Percentiles rank a stretch among this genome's conserved stretches.
phyloP scores from a whole-genome alignment of 805 yeast species.

The Yarrowia yakushimensis region DNA sequence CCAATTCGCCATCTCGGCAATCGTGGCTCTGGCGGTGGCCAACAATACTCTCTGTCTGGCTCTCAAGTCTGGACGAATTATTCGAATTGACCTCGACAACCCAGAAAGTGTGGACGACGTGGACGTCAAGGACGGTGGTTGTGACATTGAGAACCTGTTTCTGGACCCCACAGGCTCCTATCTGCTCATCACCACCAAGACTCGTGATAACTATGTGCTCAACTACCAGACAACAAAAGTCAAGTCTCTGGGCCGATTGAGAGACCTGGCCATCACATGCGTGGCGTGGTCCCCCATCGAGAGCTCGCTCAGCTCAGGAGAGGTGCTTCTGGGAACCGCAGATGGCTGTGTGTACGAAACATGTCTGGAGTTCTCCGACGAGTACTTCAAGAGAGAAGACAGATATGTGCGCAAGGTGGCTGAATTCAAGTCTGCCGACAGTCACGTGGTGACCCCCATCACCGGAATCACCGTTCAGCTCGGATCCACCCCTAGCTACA shows the following conservation, averaged over 20 bases:
- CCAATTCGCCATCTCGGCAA: conserved; percentile 46
- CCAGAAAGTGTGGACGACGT: conserved; percentile 56
- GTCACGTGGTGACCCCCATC: conserved; percentile 30
- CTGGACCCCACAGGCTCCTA: conserved; percentile 53
- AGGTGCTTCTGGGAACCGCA: conserved; percentile 48
- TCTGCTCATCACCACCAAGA: conserved; percentile 48
- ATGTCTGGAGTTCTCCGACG: conserved; percentile 45
- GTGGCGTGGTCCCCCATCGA: conserved; percentile 45
- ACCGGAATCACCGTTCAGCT: conserved; percentile 30
- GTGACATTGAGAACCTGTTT: conserved; percentile 36
- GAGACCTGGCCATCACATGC: conserved; percentile 44
- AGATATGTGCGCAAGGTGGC: conserved; percentile 44
- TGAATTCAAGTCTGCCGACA: conserved; percentile 34
- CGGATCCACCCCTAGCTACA: conserved; percentile 5
- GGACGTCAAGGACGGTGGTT: conserved; percentile 35
- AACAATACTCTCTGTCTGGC: conserved; percentile 56
- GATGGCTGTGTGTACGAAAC: conserved; percentile 51
- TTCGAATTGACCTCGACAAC: conserved; percentile 60
- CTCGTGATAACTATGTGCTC: conserved; percentile 48
- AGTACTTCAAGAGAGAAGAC: conserved; percentile 44
- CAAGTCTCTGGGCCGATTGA: conserved; percentile 47
- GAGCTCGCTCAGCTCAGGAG: conserved; percentile 43
- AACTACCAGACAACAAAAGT: conserved; percentile 43
- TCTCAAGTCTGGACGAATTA: conserved; percentile 50
- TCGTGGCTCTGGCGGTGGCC: conserved; percentile 52